Conservation (phyloP, 768 basidiomycete genomes). For the Boletus barrowsii region DNA sequence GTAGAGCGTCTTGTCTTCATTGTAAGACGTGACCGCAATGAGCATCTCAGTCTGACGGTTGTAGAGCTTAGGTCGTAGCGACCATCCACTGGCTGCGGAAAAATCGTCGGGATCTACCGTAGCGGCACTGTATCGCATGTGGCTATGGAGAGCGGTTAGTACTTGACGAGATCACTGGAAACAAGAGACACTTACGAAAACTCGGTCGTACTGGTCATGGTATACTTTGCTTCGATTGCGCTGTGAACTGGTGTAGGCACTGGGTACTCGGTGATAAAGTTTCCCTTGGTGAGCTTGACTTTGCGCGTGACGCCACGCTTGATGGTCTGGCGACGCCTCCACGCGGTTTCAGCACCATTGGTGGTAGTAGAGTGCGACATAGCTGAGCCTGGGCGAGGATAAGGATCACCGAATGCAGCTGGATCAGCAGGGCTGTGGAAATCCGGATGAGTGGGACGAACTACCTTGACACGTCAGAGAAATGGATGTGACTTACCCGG, state of each 20-base stretch:
- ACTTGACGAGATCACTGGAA: not conserved
- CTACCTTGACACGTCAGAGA: not conserved
- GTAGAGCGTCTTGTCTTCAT: slow-evolving; percentile 91
- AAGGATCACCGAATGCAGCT: slow-evolving; percentile 65
- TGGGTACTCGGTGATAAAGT: slow-evolving; percentile 87
- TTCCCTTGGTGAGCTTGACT: slow-evolving; percentile 90
- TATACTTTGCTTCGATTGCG: slow-evolving; percentile 79
- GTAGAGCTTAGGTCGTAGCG: slow-evolving; percentile 80
- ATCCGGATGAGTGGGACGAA: slow-evolving; percentile 2
- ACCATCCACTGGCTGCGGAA: slow-evolving; percentile 73
- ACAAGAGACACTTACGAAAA: slow-evolving; percentile 66
- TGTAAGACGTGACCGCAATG: slow-evolving; percentile 92
- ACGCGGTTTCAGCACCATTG: slow-evolving; percentile 57
- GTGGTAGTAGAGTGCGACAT: slow-evolving; percentile 50
- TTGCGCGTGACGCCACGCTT: slow-evolving; percentile 92
- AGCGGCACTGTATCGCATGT: slow-evolving; percentile 93
- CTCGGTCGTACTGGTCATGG: slow-evolving; percentile 72
- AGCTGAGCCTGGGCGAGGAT: slow-evolving; percentile 49
- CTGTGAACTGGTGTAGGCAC: slow-evolving; percentile 82
- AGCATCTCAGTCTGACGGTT: slow-evolving; percentile 89
- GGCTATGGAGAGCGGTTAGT: slow-evolving; percentile 34
- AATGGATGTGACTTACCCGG: slow-evolving; percentile 47
- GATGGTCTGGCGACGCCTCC: slow-evolving; percentile 82
- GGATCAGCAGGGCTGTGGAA: slow-evolving; percentile 50
- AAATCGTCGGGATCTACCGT: slow-evolving; percentile 93